A percentile compares a stretch with the other conserved stretches of the same genome.
These are phyloP conservation scores for Aspergillus sparsus DNA, from an alignment of 495 filamentous ascomycete genomes.

Conservation along the genomic window DNA sequence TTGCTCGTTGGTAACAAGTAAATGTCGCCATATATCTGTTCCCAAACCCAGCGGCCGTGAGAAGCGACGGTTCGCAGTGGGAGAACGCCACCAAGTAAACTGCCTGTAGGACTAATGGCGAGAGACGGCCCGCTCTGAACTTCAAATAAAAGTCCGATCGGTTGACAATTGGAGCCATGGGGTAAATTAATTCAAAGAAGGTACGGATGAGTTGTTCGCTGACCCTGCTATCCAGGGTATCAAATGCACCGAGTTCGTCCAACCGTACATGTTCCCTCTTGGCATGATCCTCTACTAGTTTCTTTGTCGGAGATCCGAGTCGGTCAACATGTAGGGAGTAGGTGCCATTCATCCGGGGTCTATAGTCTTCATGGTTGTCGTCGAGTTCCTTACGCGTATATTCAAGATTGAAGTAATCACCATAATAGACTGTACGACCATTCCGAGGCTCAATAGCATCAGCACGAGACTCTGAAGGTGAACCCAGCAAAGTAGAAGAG, in stretches of 20 bases:
- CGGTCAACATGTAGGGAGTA: slow-evolving; percentile 4
- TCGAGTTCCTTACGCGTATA: slow-evolving; percentile 7
- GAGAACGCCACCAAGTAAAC: not conserved
- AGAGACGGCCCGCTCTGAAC: not conserved
- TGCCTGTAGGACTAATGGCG: slow-evolving; percentile 10
- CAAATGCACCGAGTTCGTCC: slow-evolving; percentile 1
- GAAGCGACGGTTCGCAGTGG: slow-evolving; percentile 1
- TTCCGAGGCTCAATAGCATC: not conserved
- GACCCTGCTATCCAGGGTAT: not conserved
- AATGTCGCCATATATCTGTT: slow-evolving; percentile 29
- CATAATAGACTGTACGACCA: slow-evolving; percentile 13
- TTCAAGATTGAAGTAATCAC: slow-evolving; percentile 15
- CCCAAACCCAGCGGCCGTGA: slow-evolving; percentile 21
- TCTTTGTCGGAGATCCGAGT: slow-evolving; percentile 9
- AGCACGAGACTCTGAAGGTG: not conserved
- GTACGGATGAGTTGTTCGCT: slow-evolving; percentile 7
- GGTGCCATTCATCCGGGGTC: not conserved
- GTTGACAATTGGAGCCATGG: slow-evolving; percentile 2
- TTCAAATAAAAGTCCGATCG: slow-evolving; percentile 10
- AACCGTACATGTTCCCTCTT: not conserved
- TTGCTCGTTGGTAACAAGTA: slow-evolving; percentile 28
- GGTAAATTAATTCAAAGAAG: slow-evolving; percentile 9
- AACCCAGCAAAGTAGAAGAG: not conserved
- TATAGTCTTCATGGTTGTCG: not conserved
- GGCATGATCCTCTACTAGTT: slow-evolving; percentile 4